Evolutionary conservation across 192 early-diverging fungal species (phyloP), one percentile per base, ranked within the genome.

Genomic region (Entophlyctis helioformis): DNA sequence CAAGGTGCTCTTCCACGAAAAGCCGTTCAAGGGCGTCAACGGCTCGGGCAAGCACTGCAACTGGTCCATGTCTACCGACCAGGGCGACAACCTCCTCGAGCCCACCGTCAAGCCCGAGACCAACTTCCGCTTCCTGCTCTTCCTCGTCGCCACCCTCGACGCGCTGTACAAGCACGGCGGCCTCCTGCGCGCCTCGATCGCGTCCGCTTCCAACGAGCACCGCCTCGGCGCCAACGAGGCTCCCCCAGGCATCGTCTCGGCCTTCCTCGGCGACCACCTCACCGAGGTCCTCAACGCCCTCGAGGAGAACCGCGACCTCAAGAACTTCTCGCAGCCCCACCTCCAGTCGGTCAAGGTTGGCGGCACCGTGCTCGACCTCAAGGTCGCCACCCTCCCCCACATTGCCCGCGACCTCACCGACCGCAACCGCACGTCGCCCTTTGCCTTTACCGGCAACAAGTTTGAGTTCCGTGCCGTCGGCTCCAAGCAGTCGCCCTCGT

Each of bases 391-490:
- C 8, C 76, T 98, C 36, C 91, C 95, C 47, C 71, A 74, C 56
- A 91, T 98, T 56, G 54, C 82, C 16, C 89, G 95, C 60, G 95
- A 98, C 67, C 67, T 98, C 59, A 98, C 95, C 16, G 95, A 98
- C 69, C 89, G 95, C 71, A 98, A 98, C 83, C 87, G 92, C 59
- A 98, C 95, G 25, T 96, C 91, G 42, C 92, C 95, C 31, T 96
- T 98, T 48, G 95, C 95, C 43, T 98, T 98, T 64, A 98, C 95
- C 48, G 95, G 95, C 33, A 98, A 98, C 85, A 98, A 98, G 80
- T 98, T 98, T 54, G 95, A 98, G 78, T 98, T 95, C 91, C 87
- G 91, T 67, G 90, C 95, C 34, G 91, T 96, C 23, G 95, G 95
- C 34, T 92, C 95, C 53, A 93, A 93, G 74, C 91, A 94, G 69